Evolutionary conservation across 2,329 filamentous ascomycete species (phyloP), one percentile per base, ranked within the genome.

Genomic region (Aureobasidium sp.): DNA sequence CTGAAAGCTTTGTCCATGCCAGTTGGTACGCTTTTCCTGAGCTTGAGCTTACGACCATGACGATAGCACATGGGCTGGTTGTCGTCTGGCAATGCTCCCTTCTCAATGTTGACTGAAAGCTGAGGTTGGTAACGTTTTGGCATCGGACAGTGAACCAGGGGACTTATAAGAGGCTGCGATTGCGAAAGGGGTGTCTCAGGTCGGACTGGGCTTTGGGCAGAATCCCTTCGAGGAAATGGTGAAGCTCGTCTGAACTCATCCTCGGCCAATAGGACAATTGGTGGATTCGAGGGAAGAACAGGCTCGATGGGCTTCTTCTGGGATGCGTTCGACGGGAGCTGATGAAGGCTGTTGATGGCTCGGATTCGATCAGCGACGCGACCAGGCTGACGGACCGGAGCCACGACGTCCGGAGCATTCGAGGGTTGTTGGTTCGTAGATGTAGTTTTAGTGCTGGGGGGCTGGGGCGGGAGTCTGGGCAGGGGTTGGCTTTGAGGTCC

Each of bases 21-120:
- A 19, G 70, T 68, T n/a, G 64, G 65, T 3, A 68, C 68, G 5
- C 65, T 64, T 19, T 44, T 57, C 14, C 44, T 56, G 31, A 50
- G 19, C n/a, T 50, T 14, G 58, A 65, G 66, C 49, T 65, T 68
- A 2, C 71, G 66, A 24, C 71, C 69, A 65, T 73, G 71, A 14
- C 71, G 66, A 27, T 68, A 64, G 61, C 71, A 72, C 19, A 65
- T 65, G 24, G 27, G 48, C 35, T 48, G 60, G 17, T 31, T 44
- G 35, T 22, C 27, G 9, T 12, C 22, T 35, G 35, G 57, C n/a
- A 50, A n/a, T 22, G 42, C 19, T 39, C 22, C n/a, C 29, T 56
- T 50, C 31, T 61, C 56, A 12, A 53, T 49, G 7, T 48, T 40
- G 3, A 47, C 31, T 35, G 39, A n/a, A 6, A 48, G 27, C 7